Evolutionary conservation across 164 flowering plant species (phyloP), one percentile per base, ranked within the genome.

Genomic region (Dillenia suffruticosa): DNA sequence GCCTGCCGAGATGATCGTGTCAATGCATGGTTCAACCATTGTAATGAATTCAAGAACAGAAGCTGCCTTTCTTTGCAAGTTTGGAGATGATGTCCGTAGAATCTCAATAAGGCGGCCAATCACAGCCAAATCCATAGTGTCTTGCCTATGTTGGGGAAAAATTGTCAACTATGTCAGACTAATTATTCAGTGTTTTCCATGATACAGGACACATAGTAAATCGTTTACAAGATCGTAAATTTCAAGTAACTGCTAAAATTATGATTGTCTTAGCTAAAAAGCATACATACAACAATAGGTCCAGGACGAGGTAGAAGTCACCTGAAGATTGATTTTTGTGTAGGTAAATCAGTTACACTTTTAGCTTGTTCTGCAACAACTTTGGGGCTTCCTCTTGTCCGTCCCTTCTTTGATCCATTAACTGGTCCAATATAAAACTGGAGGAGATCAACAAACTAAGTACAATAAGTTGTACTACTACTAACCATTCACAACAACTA

Each of bases 11-110:
- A 73, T 59, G 59, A 87, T 66, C 16, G 64, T 59, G 49, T 73
- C 81, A 66, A 72, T 63, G 68, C 69, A 69, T 53, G 79, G 72
- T 52, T 84, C 85, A 49, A 56, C 65, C 53, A 66, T 61, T 44
- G 80, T 63, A 49, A 77, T 51, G 60, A 75, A 85, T 70, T 89
- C 97, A 16, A 92, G 84, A 44, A 89, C 72, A 9, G 87, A 84
- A 70, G 92, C 87, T 57, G 87, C 84, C 70, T 87, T 87, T 63
- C 75, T 72, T 70, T 89, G 92, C 63, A 85, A 73, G 53, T 64
- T 67, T 54, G 87, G 85, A 24, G 79, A 61, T 19, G 89, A 66
- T 17, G 80, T 70, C 79, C 80, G 82, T 74, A 87, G 50, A 56
- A 85, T 81, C 55, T 82, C 81, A 44, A 83, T 66, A 54, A 87